Evolutionary conservation across 768 basidiomycete genomes (phyloP), one percentile per base, ranked within the genome.

Genomic region (Leccinum fibrillosum): DNA sequence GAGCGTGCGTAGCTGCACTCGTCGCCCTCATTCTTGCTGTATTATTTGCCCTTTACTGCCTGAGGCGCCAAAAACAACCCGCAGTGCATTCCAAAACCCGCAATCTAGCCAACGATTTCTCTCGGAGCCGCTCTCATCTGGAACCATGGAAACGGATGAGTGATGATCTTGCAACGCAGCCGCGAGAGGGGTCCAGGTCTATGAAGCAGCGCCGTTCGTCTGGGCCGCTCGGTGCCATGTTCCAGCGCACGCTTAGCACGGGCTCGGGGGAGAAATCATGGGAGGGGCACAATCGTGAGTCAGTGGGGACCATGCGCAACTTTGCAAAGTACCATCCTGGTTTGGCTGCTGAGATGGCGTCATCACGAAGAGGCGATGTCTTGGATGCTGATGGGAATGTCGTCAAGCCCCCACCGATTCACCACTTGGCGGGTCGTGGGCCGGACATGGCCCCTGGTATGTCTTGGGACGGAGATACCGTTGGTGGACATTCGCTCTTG

Each of bases 1-100:
- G 80, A 4, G 79, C 80, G 21, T 89, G 88, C 61, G 74, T 87
- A 1, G 87, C 80, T 4, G 83, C 85, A 25, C 78, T 88, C 63
- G 30, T 67, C 19, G 80, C 80, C 39, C 81, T 85, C 48, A 76
- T 79, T 30, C 65, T 78, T 32, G 69, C 81, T 21, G 70, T 89
- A 50, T 76, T 82, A 44, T 62, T 84, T 10, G 71, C 86, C 44
- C 56, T 86, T 45, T 82, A 80, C 75, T 77, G 83, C 56, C 85
- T 83, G 70, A 78, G 74, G 50, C 64, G 76, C 71, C 62, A 73
- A 68, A 55, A 73, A 67, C 44, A 9, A n/a, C 21, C 7, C 9
- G 5, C 17, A 1, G 49, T 71, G 8, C 49, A 61, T 19, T 68
- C 74, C 68, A 59, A 60, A 56, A 58, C 79, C 72, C 59, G 83